Evolutionary conservation across 2,329 filamentous ascomycete genomes (phyloP).

Genomic region (Aspergillus pseudoviridinutans): DNA sequence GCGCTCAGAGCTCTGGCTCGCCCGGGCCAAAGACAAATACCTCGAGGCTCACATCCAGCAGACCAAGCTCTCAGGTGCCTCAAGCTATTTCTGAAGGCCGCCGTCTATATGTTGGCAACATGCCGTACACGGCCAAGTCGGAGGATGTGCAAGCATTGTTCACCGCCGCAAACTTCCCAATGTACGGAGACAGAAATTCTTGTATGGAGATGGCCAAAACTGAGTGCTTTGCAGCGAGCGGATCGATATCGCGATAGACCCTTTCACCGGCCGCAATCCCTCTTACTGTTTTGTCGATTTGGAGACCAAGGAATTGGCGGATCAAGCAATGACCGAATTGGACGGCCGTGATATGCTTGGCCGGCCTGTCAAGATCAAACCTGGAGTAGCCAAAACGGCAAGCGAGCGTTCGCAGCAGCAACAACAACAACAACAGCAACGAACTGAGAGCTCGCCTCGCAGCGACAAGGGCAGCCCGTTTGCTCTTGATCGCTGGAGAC

Average conservation of each 20-base stretch:
- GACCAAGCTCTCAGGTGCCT: slow-evolving; percentile 27
- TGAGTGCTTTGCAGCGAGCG: slow-evolving; percentile 44
- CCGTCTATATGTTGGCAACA: slow-evolving; percentile 53
- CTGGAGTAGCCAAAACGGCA: slow-evolving; percentile 55
- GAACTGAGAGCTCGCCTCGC: slow-evolving; percentile 17
- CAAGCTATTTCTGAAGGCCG: slow-evolving; percentile 40
- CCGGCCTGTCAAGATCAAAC: slow-evolving; percentile 61
- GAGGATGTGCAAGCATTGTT: slow-evolving; percentile 50
- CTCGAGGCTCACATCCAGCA: slow-evolving; percentile 29
- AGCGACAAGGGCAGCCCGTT: slow-evolving; percentile 19
- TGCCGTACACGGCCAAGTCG: slow-evolving; percentile 52
- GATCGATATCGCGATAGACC: slow-evolving; percentile 66
- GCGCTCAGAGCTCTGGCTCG: slow-evolving; percentile 22
- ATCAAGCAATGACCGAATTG: slow-evolving; percentile 55
- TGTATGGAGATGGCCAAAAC: slow-evolving; percentile 9
- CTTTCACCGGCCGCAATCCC: slow-evolving; percentile 64
- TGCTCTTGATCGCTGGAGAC: slow-evolving; percentile 42
- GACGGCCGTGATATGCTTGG: slow-evolving; percentile 53
- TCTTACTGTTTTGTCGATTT: slow-evolving; percentile 75
- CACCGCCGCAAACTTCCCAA: slow-evolving; percentile 33
- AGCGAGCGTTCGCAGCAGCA: slow-evolving; percentile 26
- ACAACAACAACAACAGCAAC: slow-evolving; percentile 9
- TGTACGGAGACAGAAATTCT: slow-evolving; percentile 24
- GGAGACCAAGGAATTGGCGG: slow-evolving; percentile 52
- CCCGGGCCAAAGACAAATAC: slow-evolving; percentile 25